These are phyloP conservation scores for Peterozyma xylosa DNA, from an alignment of 805 yeast species.

Conservation along the genomic window DNA sequence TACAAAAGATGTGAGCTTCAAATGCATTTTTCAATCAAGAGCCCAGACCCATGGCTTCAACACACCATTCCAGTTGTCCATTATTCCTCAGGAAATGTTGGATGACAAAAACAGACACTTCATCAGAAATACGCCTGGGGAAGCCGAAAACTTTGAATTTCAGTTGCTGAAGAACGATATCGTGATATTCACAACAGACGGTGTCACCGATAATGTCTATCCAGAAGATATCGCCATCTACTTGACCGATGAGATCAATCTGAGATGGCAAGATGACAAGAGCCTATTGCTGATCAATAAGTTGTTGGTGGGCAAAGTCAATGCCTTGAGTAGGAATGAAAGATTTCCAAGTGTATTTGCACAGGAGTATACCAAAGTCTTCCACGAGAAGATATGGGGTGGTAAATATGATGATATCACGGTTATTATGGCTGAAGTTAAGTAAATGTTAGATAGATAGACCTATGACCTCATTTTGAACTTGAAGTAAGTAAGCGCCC, in stretches of 20 bases:
- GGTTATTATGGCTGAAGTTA: slow-evolving; percentile 62
- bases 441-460: too few species aligned
- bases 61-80: slow-evolving; percentile 86
- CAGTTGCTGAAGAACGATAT: slow-evolving; percentile 66
- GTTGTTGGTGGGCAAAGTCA: slow-evolving; percentile 59
- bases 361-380: slow-evolving; percentile 58
- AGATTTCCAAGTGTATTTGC: slow-evolving; percentile 81
- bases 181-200: slow-evolving; percentile 86
- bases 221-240: slow-evolving; percentile 65
- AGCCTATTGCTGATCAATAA: slow-evolving; percentile 29
- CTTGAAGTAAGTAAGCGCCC: too few species aligned
- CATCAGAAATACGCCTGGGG: slow-evolving; percentile 62
- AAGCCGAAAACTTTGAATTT: slow-evolving; percentile 61
- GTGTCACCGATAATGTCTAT: slow-evolving; percentile 80
- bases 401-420: slow-evolving; percentile 97
- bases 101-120: slow-evolving; percentile 51
- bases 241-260: slow-evolving; percentile 44
- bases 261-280: slow-evolving; percentile 6
- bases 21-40: slow-evolving; percentile 56
- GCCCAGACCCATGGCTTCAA: slow-evolving; percentile 85
- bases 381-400: slow-evolving; percentile 69
- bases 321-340: slow-evolving; percentile 62
- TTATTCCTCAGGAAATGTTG: slow-evolving; percentile 61
- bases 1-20: slow-evolving; percentile 15
- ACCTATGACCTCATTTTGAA: too few species aligned